Evolutionary conservation across 2,329 filamentous ascomycete species (phyloP), one percentile per base, ranked within the genome.

Genomic region (Xylariaceae sp.): DNA sequence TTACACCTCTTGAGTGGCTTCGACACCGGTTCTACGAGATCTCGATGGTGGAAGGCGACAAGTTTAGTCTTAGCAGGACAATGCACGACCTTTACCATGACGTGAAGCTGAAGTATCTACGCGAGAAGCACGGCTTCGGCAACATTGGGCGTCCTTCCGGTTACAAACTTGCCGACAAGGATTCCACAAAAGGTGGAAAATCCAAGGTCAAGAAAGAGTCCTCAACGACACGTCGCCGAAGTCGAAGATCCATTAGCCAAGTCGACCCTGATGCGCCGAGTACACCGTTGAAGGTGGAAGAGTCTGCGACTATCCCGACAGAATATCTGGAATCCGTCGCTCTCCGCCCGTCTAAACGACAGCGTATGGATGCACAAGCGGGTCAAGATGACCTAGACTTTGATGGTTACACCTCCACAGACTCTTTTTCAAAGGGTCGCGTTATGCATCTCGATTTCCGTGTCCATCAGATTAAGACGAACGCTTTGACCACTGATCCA

Each of bases 81-180:
- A 71, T 78, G 1, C 74, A 78, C 45, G 72, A 78, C 56, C 72
- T 82, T 17, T 83, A 82, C 53, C 76, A 80, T 55, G 80, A 83
- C 56, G 63, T 67, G 0, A 81, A 81, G 59, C 63, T 82, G 1
- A 68, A 71, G 12, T 62, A 67, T 1, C 63, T 82, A 9, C 71
- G 80, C 7, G 63, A 68, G 19, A 77, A 78, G 64, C 75, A 76
- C 50, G 80, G 80, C 0, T 80, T 75, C 51, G 76, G 78, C 43
- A 81, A 77, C 54, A 81, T 82, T 6, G 80, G 80, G 7, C 70
- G 80, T 0, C 80, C 80, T 0, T 78, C 76, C 3, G 65, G 65
- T 22, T 38, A 66, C 51, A 67, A 66, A 47, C 53, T 68, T 5
- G 72, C 71, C 3, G 71, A 73, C 54, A 75, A 71, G 52, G 67